phyloP scores from a whole-genome alignment of 2,329 filamentous ascomycete species.

The Rhinocladiella similis region DNA sequence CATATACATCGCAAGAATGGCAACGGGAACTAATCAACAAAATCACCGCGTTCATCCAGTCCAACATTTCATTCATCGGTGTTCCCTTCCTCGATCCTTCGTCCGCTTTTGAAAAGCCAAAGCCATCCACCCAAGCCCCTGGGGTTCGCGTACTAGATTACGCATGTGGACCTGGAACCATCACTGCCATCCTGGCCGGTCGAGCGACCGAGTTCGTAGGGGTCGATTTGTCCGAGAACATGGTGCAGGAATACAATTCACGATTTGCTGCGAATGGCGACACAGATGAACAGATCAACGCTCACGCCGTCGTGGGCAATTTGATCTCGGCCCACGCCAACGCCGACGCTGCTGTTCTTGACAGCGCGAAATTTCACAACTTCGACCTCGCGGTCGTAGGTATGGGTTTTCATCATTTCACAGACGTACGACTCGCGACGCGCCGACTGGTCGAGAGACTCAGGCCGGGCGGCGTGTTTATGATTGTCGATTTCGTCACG shows the following conservation, averaged over 20 bases:
- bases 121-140: background rate
- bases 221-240: constrained; percentile 69
- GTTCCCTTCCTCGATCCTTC: constrained; percentile 24
- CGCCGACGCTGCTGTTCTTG: constrained; percentile 56
- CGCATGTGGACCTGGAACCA: constrained; percentile 69
- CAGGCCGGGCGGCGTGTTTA: constrained; percentile 63
- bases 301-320: constrained; percentile 48
- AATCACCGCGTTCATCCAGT: constrained; percentile 24
- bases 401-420: constrained; percentile 67
- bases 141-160: constrained; percentile 63
- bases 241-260: constrained; percentile 68
- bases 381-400: constrained; percentile 69
- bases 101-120: constrained; percentile 11
- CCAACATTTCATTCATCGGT: constrained; percentile 27
- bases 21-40: constrained; percentile 27
- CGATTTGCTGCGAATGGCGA: constrained; percentile 48
- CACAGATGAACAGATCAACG: constrained; percentile 20
- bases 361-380: constrained; percentile 62
- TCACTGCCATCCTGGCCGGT: constrained; percentile 54
- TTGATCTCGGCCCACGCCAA: constrained; percentile 47
- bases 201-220: constrained; percentile 65
- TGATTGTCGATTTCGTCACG: constrained; percentile 68
- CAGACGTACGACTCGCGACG: constrained; percentile 62
- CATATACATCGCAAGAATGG: constrained; percentile 26
- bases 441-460: constrained; percentile 61